These are phyloP conservation scores for Amylocystis lapponica DNA, from an alignment of 768 basidiomycete species.

Conservation along the genomic window DNA sequence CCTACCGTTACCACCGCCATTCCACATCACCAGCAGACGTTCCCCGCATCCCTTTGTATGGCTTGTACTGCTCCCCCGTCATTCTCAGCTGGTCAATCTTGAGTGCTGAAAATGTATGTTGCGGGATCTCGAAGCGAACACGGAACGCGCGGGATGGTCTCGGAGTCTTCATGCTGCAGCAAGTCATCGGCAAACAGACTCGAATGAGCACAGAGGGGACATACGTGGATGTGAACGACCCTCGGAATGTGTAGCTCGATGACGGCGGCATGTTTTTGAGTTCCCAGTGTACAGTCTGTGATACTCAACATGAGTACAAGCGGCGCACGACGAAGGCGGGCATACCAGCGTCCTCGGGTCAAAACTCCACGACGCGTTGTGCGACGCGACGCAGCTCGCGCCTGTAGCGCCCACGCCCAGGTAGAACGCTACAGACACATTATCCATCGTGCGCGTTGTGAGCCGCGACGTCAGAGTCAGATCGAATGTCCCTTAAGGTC, in stretches of 20 bases:
- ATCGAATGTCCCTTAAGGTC: constrained; percentile 47
- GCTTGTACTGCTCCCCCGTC: constrained; percentile 78
- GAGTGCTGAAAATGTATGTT: constrained; percentile 68
- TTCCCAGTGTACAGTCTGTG: constrained; percentile 75
- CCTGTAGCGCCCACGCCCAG: constrained; percentile 70
- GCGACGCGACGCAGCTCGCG: constrained; percentile 66
- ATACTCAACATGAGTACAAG: not conserved
- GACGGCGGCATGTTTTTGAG: constrained; percentile 57
- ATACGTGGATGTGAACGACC: constrained; percentile 68
- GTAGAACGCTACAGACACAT: constrained; percentile 63
- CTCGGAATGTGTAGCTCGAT: constrained; percentile 70
- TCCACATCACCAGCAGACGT: constrained; percentile 64
- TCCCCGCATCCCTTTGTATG: constrained; percentile 85
- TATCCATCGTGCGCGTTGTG: constrained; percentile 62
- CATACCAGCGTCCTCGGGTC: constrained; percentile 38
- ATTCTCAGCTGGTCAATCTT: constrained; percentile 84
- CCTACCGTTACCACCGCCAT: constrained; percentile 43
- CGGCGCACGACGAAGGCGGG: not conserved
- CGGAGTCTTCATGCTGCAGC: constrained; percentile 33
- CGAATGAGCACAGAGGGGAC: constrained; percentile 22
- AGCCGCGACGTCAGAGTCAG: constrained; percentile 59
- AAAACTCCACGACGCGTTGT: constrained; percentile 76
- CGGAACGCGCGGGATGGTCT: constrained; percentile 74
- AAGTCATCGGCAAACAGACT: not conserved
- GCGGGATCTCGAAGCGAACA: constrained; percentile 65